Evolutionary conservation across 2,329 filamentous ascomycete genomes (phyloP).

Genomic region (Arthrinium phaeospermum): DNA sequence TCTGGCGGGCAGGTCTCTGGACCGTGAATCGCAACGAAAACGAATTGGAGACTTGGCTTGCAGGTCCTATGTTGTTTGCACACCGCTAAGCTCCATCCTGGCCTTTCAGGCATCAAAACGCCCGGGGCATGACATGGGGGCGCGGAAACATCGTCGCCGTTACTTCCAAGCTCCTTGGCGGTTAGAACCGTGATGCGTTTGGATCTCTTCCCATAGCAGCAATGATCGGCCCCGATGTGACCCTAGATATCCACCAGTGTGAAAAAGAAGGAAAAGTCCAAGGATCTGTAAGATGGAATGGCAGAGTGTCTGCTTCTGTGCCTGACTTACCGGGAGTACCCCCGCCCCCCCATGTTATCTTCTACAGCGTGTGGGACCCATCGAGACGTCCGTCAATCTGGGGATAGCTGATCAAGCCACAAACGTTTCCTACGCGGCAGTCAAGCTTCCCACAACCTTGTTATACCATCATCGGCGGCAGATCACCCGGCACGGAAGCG

Average conservation of each 20-base stretch:
- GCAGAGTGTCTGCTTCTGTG: not conserved
- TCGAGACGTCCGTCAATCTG: no score
- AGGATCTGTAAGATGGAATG: not conserved
- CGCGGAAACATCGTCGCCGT: not conserved
- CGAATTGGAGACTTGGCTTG: no score
- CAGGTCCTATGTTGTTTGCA: no score
- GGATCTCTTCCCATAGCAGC: not conserved
- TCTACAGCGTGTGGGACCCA: not conserved
- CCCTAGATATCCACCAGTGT: not conserved
- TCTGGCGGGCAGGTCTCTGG: no score
- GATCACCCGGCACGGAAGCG: no score
- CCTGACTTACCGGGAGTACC: not conserved
- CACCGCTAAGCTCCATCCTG: no score
- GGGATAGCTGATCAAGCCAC: no score
- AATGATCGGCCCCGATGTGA: not conserved
- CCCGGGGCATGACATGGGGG: not conserved
- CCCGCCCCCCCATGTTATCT: not conserved
- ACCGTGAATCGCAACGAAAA: no score
- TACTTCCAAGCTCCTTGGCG: not conserved
- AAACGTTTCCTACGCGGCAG: no score
- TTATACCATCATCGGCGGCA: no score
- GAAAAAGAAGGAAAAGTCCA: not conserved
- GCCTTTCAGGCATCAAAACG: no score
- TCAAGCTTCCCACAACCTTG: no score
- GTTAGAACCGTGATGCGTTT: not conserved